Conservation (phyloP, 2,329 filamentous ascomycete genomes). For the Calonectria montana region DNA sequence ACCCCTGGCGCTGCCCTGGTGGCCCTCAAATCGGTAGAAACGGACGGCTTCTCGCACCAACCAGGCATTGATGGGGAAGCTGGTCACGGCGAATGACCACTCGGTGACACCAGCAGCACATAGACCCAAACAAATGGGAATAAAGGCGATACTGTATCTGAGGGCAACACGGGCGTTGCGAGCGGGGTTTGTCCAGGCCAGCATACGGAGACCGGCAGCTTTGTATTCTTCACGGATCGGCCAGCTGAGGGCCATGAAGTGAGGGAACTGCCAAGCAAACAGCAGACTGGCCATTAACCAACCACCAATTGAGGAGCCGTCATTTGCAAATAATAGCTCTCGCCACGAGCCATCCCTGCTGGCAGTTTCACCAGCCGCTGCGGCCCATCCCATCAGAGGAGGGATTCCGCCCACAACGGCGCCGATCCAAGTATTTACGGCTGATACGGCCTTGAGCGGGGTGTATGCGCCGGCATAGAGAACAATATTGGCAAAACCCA, state of each 20-base stretch:
- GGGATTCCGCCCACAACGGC: conserved; percentile 94
- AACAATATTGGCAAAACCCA: conserved; percentile 86
- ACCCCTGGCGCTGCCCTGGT: conserved; percentile 82
- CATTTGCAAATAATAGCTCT: conserved; percentile 77
- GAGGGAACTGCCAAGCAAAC: conserved; percentile 97
- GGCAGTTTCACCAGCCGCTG: conserved; percentile 89
- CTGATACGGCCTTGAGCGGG: conserved; percentile 87
- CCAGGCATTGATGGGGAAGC: conserved; percentile 87
- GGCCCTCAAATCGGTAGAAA: conserved; percentile 84
- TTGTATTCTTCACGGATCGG: conserved; percentile 91
- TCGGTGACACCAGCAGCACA: conserved; percentile 86
- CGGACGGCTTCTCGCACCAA: conserved; percentile 80
- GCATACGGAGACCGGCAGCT: conserved; percentile 74
- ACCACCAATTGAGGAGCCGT: conserved; percentile 76
- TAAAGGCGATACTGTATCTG: conserved; percentile 85
- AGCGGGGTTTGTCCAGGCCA: conserved; percentile 87
- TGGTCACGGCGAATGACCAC: conserved; percentile 85
- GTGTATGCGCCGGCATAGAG: conserved; percentile 95
- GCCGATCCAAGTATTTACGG: conserved; percentile 94
- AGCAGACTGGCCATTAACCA: conserved; percentile 89
- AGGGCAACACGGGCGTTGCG: conserved; percentile 89
- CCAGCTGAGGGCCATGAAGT: conserved; percentile 96
- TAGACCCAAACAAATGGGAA: conserved; percentile 85
- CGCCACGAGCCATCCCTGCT: conserved; percentile 80
- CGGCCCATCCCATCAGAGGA: conserved; percentile 97